A percentile compares a stretch with the other conserved stretches of the same genome.
These are phyloP conservation scores for Beauveria rudraprayagi DNA, from an alignment of 2,329 filamentous ascomycete species.

Conservation along the genomic window DNA sequence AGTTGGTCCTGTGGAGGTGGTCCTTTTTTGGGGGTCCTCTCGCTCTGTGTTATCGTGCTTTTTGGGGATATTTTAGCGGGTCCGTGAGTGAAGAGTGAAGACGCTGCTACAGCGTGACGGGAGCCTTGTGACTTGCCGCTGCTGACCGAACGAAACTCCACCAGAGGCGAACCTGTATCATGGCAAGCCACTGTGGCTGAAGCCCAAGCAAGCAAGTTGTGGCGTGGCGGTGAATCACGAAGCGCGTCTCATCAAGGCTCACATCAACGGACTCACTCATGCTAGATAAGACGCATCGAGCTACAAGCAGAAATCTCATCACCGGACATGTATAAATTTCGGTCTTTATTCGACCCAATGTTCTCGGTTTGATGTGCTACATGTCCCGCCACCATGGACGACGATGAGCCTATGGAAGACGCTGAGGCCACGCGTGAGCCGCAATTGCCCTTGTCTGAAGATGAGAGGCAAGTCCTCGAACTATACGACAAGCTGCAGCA, in stretches of 20 bases:
- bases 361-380: background rate
- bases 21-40: background rate
- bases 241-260: background rate
- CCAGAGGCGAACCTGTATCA: background rate
- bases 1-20: background rate
- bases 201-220: background rate
- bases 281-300: background rate
- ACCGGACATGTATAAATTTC: background rate
- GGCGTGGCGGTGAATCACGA: background rate
- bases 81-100: background rate
- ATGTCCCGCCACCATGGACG: slow-evolving; percentile 10
- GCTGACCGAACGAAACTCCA: background rate
- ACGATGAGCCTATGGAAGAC: slow-evolving; percentile 22
- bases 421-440: slow-evolving; percentile 27
- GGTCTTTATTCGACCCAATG: background rate
- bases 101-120: slow-evolving; percentile 21
- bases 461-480: slow-evolving; percentile 58
- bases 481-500: slow-evolving; percentile 66
- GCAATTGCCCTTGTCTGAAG: slow-evolving; percentile 50
- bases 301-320: background rate
- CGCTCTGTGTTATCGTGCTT: background rate
- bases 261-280: background rate
- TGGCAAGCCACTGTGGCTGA: slow-evolving; percentile 1
- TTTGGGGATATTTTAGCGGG: background rate
- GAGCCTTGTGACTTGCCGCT: slow-evolving; percentile 23